Percentiles rank a stretch among this genome's conserved stretches.
These are phyloP conservation scores for Calonectria fujianensis DNA, from an alignment of 2,329 filamentous ascomycete species.

Conservation along the genomic window DNA sequence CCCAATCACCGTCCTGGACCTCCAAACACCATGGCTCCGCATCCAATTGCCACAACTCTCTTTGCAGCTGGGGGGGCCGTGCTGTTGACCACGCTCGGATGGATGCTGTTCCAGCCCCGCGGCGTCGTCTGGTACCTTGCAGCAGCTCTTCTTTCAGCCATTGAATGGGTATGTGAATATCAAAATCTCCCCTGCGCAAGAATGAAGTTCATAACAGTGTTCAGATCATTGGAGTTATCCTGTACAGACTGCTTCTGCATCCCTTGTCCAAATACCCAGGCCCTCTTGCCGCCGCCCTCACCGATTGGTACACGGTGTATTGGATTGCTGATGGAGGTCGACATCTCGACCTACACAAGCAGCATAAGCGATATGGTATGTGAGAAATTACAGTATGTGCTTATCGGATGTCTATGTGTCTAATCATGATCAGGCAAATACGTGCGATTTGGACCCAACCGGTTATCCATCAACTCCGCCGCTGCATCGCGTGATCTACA, in stretches of 20 bases:
- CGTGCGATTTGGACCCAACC: constrained; percentile 17
- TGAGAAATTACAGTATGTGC: not conserved
- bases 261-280: constrained; percentile 21
- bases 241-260: constrained; percentile 5
- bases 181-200: not conserved
- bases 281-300: constrained; percentile 10
- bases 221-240: not conserved
- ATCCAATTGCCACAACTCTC: constrained; percentile 14
- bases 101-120: constrained; percentile 13
- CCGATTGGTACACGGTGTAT: constrained; percentile 26
- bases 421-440: constrained; percentile 2
- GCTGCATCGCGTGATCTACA: constrained; percentile 21
- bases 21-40: not conserved
- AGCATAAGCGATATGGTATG: constrained; percentile 16
- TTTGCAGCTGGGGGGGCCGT: constrained; percentile 7
- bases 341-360: constrained; percentile 17
- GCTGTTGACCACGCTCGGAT: not conserved
- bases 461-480: constrained; percentile 20
- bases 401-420: not conserved
- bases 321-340: constrained; percentile 18
- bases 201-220: not conserved
- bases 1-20: not conserved
- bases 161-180: constrained; percentile 8
- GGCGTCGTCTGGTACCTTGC: not conserved
- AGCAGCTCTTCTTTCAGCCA: not conserved